Base-by-base conservation (phyloP, 2,329 filamentous ascomycete species). In the Emergomyces africanus region DNA sequence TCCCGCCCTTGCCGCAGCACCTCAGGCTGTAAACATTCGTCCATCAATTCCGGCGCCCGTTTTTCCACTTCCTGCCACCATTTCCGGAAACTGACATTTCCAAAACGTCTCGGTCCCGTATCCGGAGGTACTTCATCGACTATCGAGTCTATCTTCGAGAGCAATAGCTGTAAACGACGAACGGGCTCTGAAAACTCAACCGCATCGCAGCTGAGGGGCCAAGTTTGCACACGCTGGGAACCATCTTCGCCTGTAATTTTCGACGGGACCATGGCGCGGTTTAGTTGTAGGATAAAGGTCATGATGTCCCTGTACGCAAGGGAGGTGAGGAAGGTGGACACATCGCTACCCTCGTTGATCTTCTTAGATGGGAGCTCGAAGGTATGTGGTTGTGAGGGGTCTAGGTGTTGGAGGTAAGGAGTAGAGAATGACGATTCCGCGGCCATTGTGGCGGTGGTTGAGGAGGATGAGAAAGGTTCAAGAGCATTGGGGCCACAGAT, bases 241-340 rank as follows among this genome's bases (percentile, higher is more conserved):
- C 56, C 61, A 20, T 72, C 66, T 23, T 71, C 70, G 42, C 73
- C 69, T 1, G 68, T 61, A 2, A 69, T 66, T 64, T 80, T 84
- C 23, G 83, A 78, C 0, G 92, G 91, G 64, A 92, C 88, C 75
- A 97, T 83, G 12, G 91, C 82, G 60, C 86, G 84, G 72, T 96
- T 97, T 54, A 99, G 84, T 74, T 97, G 94, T 64, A 95, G 79
- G 53, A 97, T 77, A 71, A 96, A 97, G 53, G 83, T 81, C 72
- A 89, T 87, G 58, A 99, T 88, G 69, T 96, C 90, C 60, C 84
- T 81, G 74, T 97, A 96, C 50, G 90, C 94, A 65, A 82, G 83
- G 54, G 89, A 90, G 9, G 80, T 81, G 57, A 95, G 82, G 72
- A 97, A 99, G 63, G 81, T 82, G 23, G 82, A 73, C 58, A 99